phyloP scores from a whole-genome alignment of 2,329 filamentous ascomycete genomes.

The Fulvia fulva region DNA sequence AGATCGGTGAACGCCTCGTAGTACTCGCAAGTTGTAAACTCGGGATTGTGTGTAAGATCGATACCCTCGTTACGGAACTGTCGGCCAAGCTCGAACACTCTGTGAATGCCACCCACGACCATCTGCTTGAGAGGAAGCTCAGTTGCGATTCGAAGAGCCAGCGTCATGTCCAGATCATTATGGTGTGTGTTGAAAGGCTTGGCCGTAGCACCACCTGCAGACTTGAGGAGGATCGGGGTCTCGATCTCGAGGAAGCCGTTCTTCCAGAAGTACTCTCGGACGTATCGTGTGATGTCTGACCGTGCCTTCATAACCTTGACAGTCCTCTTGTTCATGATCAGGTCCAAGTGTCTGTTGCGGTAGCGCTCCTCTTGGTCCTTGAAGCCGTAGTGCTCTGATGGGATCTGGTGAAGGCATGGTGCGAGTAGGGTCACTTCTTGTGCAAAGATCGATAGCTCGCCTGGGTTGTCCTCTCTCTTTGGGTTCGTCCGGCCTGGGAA shows the following conservation, averaged over 20 bases:
- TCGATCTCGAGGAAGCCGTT: constrained; percentile 90
- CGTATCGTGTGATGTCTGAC: constrained; percentile 81
- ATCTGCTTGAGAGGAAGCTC: constrained; percentile 96
- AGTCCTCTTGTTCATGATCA: constrained; percentile 92
- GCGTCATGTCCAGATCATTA: constrained; percentile 91
- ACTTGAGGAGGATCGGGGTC: constrained; percentile 95
- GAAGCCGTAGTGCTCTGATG: constrained; percentile 88
- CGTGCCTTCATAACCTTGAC: constrained; percentile 80
- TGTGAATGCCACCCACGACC: constrained; percentile 88
- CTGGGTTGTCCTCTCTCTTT: constrained; percentile 66
- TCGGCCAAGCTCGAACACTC: constrained; percentile 92
- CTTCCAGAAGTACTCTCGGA: constrained; percentile 80
- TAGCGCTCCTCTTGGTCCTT: constrained; percentile 92
- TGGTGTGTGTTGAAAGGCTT: constrained; percentile 94
- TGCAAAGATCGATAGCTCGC: constrained; percentile 92
- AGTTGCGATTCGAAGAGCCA: constrained; percentile 91
- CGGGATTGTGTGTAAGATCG: constrained; percentile 93
- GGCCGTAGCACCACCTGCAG: constrained; percentile 91
- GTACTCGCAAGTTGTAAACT: constrained; percentile 97
- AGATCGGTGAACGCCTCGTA: constrained; percentile 85
- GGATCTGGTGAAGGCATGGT: constrained; percentile 86
- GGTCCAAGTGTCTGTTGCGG: constrained; percentile 88
- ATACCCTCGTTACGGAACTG: constrained; percentile 93
- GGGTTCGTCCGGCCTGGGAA: constrained; percentile 82
- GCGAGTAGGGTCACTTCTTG: constrained; percentile 79